Conservation (phyloP, 2,329 filamentous ascomycete genomes). For the Aspergillus sojae region DNA sequence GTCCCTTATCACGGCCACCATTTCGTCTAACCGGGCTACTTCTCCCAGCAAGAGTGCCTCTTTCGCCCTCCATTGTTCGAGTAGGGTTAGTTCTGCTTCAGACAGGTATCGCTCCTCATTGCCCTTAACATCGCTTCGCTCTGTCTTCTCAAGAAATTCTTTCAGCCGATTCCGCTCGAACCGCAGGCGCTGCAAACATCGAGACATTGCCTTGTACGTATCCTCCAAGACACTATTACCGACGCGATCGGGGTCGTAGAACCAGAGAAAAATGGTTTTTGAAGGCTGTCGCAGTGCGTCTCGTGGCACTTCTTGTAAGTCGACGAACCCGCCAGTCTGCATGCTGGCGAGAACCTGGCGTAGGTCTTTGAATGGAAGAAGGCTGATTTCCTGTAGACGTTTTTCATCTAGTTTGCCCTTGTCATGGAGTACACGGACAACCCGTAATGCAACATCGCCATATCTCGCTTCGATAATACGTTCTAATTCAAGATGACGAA, state of each 20-base stretch:
- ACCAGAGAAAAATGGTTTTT: constrained; percentile 89
- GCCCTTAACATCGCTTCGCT: constrained; percentile 82
- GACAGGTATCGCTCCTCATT: constrained; percentile 80
- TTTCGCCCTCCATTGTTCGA: constrained; percentile 64
- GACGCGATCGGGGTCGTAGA: constrained; percentile 77
- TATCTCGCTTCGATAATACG: constrained; percentile 77
- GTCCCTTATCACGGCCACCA: constrained; percentile 81
- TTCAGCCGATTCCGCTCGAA: constrained; percentile 73
- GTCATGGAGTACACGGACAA: constrained; percentile 81
- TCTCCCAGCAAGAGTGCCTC: constrained; percentile 77
- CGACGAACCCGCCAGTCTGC: constrained; percentile 82
- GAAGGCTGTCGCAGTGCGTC: constrained; percentile 80
- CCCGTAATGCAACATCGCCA: constrained; percentile 73
- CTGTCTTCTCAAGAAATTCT: constrained; percentile 76
- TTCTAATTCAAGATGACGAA: constrained; percentile 80
- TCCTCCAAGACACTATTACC: constrained; percentile 73
- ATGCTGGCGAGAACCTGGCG: constrained; percentile 82
- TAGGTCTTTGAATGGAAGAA: constrained; percentile 84
- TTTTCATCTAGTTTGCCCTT: constrained; percentile 97
- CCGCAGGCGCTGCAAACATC: constrained; percentile 77
- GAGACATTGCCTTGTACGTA: constrained; percentile 86
- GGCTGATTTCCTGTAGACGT: constrained; percentile 74
- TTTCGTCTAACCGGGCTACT: constrained; percentile 77
- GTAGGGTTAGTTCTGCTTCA: constrained; percentile 69
- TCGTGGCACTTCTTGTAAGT: constrained; percentile 91